Conservation (phyloP, 2,329 filamentous ascomycete species). For the Penicillium sp. region DNA sequence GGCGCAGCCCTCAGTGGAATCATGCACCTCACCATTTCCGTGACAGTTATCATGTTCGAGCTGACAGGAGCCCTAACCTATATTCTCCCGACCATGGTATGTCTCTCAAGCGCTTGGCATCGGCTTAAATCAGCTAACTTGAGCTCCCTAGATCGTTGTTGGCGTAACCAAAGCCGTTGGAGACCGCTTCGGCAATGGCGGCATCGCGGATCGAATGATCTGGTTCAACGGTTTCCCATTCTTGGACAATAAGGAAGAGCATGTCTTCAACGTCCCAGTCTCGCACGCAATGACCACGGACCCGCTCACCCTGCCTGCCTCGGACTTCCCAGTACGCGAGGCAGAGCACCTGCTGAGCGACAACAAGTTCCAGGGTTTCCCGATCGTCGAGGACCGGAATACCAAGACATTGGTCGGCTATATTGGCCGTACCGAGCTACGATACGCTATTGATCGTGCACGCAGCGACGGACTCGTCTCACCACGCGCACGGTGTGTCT, state of each 20-base stretch:
- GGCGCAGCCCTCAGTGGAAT: constrained; percentile 90
- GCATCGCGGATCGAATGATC: constrained; percentile 97
- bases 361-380: constrained; percentile 88
- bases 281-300: constrained; percentile 83
- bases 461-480: constrained; percentile 67
- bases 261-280: constrained; percentile 92
- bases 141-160: constrained; percentile 69
- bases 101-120: constrained; percentile 12
- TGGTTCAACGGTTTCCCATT: constrained; percentile 98
- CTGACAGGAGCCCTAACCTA: constrained; percentile 96
- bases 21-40: constrained; percentile 96
- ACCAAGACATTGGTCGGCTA: constrained; percentile 80
- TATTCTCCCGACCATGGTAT: constrained; percentile 88
- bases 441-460: constrained; percentile 81
- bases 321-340: constrained; percentile 71
- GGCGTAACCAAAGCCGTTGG: constrained; percentile 93
- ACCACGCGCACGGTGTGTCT: constrained; percentile 69
- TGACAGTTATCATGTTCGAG: constrained; percentile 99
- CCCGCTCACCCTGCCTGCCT: constrained; percentile 69
- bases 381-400: constrained; percentile 73
- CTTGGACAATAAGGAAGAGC: constrained; percentile 94
- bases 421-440: constrained; percentile 86
- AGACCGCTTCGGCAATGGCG: constrained; percentile 88
- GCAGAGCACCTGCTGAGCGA: constrained; percentile 73
- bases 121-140: neutral